Base-by-base conservation (phyloP, 2,329 filamentous ascomycete genomes). In the Hyphodiscus sp. region DNA sequence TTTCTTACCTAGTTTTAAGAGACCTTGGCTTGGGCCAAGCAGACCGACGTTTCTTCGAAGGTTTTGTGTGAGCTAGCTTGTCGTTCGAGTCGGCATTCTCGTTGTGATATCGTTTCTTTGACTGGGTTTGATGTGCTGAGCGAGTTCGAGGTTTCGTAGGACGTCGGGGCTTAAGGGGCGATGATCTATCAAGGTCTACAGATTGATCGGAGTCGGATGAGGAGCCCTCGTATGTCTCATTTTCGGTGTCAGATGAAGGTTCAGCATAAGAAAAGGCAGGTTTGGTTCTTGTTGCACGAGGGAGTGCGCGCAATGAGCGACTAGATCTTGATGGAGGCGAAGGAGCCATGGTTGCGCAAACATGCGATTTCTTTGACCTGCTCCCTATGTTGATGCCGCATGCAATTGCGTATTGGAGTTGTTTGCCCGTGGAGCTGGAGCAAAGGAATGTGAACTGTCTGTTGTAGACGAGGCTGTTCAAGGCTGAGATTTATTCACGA, bases 231-330 rank as follows among this genome's bases (percentile, higher is more conserved):
- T 49, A 20, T 13, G 49, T 41, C 7, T 60, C 55, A 6, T 50
- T 26, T 8, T 59, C 58, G 29, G 29, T 51, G 26, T 58, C 58
- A 23, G 59, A 55, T 19, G 58, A 56, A 10, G 54, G 47, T 49
- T 67, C 65, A 20, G 60, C 58, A 47, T 67, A 67, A 8, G 63
- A 65, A n/a, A 66, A 54, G 8, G 49, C 15, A 7, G 59, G 54
- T 53, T 60, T 65, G 1, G 55, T 19, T 52, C 64, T 57, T n/a
- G 58, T 62, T n/a, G 56, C 41, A 43, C 61, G 57, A 23, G 53
- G 51, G 15, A 50, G 49, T 11, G 52, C 54, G 15, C 57, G 49
- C 48, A 57, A 46, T 41, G 48, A 54, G 41, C 56, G 52, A 16
- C 49, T 50, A 33, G 45, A 30, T 30, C 41, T 42, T n/a, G 33